Evolutionary conservation across 331 rosid species (phyloP), one percentile per base, ranked within the genome.

Genomic region (Spiraea crenata): DNA sequence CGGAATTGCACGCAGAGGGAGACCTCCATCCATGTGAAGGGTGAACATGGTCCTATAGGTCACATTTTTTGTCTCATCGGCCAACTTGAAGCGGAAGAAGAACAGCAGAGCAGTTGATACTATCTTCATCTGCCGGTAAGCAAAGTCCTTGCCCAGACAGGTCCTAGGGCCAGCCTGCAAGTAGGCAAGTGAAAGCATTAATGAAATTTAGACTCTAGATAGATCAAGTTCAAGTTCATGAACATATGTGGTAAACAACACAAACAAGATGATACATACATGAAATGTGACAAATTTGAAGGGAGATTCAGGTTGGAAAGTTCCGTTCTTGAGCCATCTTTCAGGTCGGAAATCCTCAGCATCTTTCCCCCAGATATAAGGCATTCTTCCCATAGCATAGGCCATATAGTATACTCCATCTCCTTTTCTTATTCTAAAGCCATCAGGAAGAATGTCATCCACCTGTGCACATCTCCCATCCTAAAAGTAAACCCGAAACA

Each of bases 61-160:
- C n/a, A 83, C 83, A 19, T 47, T 67, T 45, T 72, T 57, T 0
- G 83, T 63, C 45, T 77, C 86, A 76, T 85, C 81, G 5, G 74
- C 82, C 63, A 90, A 39, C 76, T 88, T 86, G 71, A 90, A 86
- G 65, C 44, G 75, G 65, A 88, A 90, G 83, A 75, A 86, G 39
- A 11, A 77, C 40, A 92, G 59, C 67, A 92, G 85, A 56, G 90
- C 71, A 34, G 76, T 77, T 3, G 89, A 81, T 31, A 88, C 69
- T 70, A 92, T 90, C 74, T 90, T 92, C 98, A 92, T 92, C 80
- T 90, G 98, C 75, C 87, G 82, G 59, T 92, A 92, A 8, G 96
- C 91, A 74, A 92, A 90, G 44, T 92, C 93, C 68, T 85, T 92
- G 14, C 98, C 96, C 25, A 92, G 81, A 70, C 96, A 90, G 2